Percentiles rank a stretch among this genome's conserved stretches.
Evolutionary conservation across 805 yeast species (phyloP).

Genomic region (Candida pseudoglaebosa): DNA sequence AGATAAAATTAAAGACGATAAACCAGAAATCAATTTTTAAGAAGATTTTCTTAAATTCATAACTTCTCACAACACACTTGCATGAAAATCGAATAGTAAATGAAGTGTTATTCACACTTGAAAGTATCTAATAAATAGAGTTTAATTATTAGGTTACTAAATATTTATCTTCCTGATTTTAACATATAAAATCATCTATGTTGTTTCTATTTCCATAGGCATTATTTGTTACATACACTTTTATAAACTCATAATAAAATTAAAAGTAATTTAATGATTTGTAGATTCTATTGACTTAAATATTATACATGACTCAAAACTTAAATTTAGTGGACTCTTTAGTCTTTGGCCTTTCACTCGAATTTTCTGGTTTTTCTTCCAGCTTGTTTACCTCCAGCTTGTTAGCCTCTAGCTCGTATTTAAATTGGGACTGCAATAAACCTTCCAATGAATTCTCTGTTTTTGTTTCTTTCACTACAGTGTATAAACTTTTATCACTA

Average conservation of each 20-base stretch:
- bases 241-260: conserved; percentile 4
- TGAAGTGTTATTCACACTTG: conserved; percentile 4
- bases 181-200: conserved; percentile 3
- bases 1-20: conserved; percentile 52
- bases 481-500: conserved; percentile 12
- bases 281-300: background rate
- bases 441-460: conserved; percentile 7
- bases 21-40: conserved; percentile 37
- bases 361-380: conserved; percentile 2
- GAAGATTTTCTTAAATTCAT: background rate
- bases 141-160: background rate
- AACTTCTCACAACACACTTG: conserved; percentile 1
- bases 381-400: conserved; percentile 3
- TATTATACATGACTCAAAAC: conserved; percentile 8
- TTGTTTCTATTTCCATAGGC: conserved; percentile 8
- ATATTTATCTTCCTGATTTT: conserved; percentile 5
- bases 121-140: background rate
- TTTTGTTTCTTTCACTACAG: conserved; percentile 18
- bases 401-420: conserved; percentile 4
- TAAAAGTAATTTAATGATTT: conserved; percentile 1
- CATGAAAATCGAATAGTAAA: conserved; percentile 6
- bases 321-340: conserved; percentile 7
- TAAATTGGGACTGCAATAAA: conserved; percentile 3
- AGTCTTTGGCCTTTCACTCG: background rate
- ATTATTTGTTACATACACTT: conserved; percentile 6